Percentiles rank a stretch among this genome's conserved stretches.
Conservation (phyloP, 2,329 filamentous ascomycete species). For the Talaromyces pinophilus region DNA sequence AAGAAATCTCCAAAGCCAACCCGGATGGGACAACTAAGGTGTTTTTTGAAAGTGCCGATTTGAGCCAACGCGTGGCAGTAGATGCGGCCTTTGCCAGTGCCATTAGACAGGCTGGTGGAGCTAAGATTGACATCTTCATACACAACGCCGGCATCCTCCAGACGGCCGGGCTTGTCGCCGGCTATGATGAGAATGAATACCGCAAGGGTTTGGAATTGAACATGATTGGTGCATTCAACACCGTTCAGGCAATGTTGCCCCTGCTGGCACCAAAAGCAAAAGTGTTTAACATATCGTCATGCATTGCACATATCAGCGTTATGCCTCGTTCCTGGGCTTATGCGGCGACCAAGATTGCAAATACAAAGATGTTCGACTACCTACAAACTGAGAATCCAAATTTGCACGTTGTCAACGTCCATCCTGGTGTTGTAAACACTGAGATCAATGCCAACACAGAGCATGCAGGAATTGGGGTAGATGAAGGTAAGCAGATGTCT, state of each 20-base stretch:
- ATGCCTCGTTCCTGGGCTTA: background rate
- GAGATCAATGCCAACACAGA: constrained; percentile 1
- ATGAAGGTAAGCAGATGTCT: background rate
- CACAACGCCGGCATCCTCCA: background rate
- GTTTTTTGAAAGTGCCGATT: background rate
- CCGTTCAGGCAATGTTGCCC: background rate
- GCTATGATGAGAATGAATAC: background rate
- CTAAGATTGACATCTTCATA: background rate
- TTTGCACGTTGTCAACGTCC: background rate
- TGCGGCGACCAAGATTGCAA: background rate
- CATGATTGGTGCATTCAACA: background rate
- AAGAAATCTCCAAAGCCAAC: background rate
- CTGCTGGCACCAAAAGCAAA: background rate
- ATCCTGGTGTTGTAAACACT: background rate
- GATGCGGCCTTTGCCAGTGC: background rate
- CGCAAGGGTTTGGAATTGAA: background rate
- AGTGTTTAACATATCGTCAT: background rate
- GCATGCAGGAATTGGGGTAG: background rate
- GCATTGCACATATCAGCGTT: background rate
- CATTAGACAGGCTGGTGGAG: background rate
- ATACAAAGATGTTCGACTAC: background rate
- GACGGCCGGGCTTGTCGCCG: background rate
- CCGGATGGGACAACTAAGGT: background rate
- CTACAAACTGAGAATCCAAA: background rate
- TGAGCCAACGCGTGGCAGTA: background rate